Conservation (phyloP, 305 asterid species). For the Fraxinus dipetala region DNA sequence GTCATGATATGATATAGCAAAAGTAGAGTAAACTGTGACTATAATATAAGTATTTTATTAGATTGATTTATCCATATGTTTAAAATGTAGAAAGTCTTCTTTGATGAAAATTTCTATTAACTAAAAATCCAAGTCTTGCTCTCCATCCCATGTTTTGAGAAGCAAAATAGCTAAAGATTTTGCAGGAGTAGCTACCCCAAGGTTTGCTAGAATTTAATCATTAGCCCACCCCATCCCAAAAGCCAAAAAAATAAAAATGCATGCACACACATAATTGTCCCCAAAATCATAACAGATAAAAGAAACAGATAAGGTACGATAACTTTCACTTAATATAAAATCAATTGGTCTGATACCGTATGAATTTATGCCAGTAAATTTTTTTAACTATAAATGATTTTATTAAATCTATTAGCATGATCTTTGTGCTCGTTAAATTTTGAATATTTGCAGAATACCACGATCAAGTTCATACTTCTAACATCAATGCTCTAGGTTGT, state of each 20-base stretch:
- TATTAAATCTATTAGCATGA: background rate
- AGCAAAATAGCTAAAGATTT: background rate
- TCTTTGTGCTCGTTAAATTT: background rate
- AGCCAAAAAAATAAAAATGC: background rate
- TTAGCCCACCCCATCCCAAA: background rate
- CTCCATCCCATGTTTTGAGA: background rate
- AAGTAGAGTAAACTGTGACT: background rate
- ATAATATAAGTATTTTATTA: background rate
- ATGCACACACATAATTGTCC: background rate
- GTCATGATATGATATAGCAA: background rate
- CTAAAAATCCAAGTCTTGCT: background rate
- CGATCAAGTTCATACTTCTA: background rate
- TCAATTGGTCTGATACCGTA: background rate
- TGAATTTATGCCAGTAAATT: background rate
- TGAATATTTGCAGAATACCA: background rate
- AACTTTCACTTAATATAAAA: background rate
- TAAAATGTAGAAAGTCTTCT: background rate
- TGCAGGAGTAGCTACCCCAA: background rate
- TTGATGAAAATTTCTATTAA: background rate
- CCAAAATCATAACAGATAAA: background rate
- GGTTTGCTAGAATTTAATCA: background rate
- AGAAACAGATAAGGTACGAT: background rate
- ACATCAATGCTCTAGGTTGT: constrained; percentile 2
- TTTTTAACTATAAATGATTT: background rate
- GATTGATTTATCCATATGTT: background rate